These are phyloP conservation scores for Adansonia gregorii DNA, from an alignment of 441 rosid genomes.

Conservation along the genomic window DNA sequence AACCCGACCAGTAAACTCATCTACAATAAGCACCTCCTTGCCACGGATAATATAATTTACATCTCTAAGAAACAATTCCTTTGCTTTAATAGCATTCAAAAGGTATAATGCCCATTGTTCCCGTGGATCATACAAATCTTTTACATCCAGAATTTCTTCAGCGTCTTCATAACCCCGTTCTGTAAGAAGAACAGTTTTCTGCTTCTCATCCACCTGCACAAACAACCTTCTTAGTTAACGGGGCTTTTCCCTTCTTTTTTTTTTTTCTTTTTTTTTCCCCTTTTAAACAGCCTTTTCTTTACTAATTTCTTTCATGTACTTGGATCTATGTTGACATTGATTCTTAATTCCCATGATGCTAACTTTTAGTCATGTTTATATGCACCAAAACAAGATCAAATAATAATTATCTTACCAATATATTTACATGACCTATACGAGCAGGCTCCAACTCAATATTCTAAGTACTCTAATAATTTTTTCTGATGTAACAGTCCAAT, in stretches of 20 bases:
- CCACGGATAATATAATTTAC: conserved; percentile 91
- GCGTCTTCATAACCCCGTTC: conserved; percentile 97
- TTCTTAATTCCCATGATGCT: not conserved
- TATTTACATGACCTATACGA: conserved; percentile 1
- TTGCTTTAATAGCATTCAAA: conserved; percentile 93
- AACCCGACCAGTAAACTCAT: conserved; percentile 97
- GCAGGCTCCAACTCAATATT: conserved; percentile 10
- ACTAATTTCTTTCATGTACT: not conserved
- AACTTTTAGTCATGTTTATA: conserved; percentile 6
- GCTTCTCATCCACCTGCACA: conserved; percentile 92
- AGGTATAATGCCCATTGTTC: conserved; percentile 95
- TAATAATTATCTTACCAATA: not conserved
- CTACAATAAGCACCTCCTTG: conserved; percentile 95
- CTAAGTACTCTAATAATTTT: not conserved
- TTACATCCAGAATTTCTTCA: conserved; percentile 86
- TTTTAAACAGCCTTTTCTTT: not conserved
- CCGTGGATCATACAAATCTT: conserved; percentile 96
- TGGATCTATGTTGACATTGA: conserved; percentile 7
- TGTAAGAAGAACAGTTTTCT: conserved; percentile 87
- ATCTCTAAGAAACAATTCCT: conserved; percentile 91
- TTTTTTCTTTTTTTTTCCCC: not conserved
- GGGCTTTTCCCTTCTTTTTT: not conserved
- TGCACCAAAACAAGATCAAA: conserved; percentile 15
- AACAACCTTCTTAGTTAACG: conserved; percentile 29
- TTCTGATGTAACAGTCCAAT: not conserved